Evolutionary conservation across 441 rosid species (phyloP), one percentile per base, ranked within the genome.

Genomic region (Isatis lusitanica): DNA sequence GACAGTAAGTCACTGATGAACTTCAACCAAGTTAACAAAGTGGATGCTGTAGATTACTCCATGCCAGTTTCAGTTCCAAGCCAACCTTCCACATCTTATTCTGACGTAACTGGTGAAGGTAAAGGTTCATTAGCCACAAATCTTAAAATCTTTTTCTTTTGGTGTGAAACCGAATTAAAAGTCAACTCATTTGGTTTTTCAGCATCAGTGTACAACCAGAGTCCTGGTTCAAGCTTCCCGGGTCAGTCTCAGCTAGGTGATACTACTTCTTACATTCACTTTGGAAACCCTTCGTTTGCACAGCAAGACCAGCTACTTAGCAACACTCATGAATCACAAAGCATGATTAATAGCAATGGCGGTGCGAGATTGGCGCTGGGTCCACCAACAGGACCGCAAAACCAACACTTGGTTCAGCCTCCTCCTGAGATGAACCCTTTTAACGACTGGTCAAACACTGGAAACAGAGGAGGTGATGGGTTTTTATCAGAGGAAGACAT

Each of bases 401-500:
- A 65, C 66, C 39, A 74, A 11, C 79, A 75, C 2, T 72, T 82
- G 69, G 52, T 86, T 15, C 77, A 72, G 8, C 70, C 71, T 63
- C 67, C 65, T 46, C 33, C 66, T 18, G 69, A 67, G 52, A 61
- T 63, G 0, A 73, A 68, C 81, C 44, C 70, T 46, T 78, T 62
- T 40, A 68, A 58, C 35, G 81, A 69, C 58, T 78, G 81, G 78
- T 56, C 75, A 38, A 71, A 77, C 60, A 58, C 67, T 47, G 69
- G 66, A 24, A 66, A 77, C 53, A 77, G 78, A 79, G 90, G 85
- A 77, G 70, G 77, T 16, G 88, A 87, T 17, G 94, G 86, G 53
- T 84, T 83, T 65, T 79, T 90, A 60, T 66, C 90, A 1, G 99
- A 93, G 79, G 99, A 92, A 67, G 97, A 93, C 63, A 90, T 93